Evolutionary conservation across 1,139 yeast genomes (phyloP), one percentile per base, ranked within the genome.

Genomic region (Geotrichum europaeum): DNA sequence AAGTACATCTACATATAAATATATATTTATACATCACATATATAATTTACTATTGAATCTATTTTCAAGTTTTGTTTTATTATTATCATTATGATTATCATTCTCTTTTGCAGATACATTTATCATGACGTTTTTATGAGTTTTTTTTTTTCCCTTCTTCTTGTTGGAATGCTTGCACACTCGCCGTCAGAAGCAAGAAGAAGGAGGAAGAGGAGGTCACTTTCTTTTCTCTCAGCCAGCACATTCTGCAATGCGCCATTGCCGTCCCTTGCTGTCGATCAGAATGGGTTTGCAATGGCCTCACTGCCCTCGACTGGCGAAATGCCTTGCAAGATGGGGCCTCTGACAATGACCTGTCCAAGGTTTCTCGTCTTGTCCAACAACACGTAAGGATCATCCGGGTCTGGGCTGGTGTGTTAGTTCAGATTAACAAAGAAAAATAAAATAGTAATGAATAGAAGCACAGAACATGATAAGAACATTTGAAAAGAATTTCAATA

Each of bases 271-370:
- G 43, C 43, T 28, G 49, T 24, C 20, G 30, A 50, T 32, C 49
- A 22, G 72, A 85, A 87, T 6, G 96, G 96, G 71, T 87, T 87
- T 55, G 84, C 87, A 68, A 92, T 88, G 62, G 81, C 79, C 68
- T 86, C 92, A 65, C 87, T 83, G 12, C 98, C 97, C 60, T 89
- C 90, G 49, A 84, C 82, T 13, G 97, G 97, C 25, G 96, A 84
- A 64, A 92, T 83, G 12, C 95, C 86, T 68, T 89, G 82, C 64
- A 92, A 75, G 55, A 87, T 79, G 3, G 96, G 90, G 13, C 98
- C 96, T 75, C 98, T 84, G 2, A 89, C 89, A 53, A 94, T 95
- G 24, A 91, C 94, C 60, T 83, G 78, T 1, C 92, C 92, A 60
- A 91, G 79, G 32, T 73, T 70, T 71, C 97, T 82, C 1, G 88